phyloP scores from a whole-genome alignment of 495 filamentous ascomycete genomes.

The Xylaria nigripes region DNA sequence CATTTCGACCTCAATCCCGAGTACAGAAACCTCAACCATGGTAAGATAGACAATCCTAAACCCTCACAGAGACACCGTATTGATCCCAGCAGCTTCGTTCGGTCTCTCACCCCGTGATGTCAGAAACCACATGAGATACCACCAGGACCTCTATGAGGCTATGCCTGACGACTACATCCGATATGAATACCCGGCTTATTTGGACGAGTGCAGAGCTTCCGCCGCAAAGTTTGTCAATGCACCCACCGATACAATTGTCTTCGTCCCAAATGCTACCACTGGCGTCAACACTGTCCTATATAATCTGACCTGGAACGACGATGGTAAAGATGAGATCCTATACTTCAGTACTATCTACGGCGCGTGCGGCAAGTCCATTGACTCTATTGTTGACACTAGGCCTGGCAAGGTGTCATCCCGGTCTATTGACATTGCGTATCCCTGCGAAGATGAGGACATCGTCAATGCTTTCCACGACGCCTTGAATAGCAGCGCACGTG shows the following conservation, averaged over 20 bases:
- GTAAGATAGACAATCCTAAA: slow-evolving; percentile 33
- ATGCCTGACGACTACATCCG: slow-evolving; percentile 67
- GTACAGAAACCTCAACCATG: slow-evolving; percentile 76
- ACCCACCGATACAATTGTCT: slow-evolving; percentile 55
- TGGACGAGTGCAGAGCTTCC: slow-evolving; percentile 55
- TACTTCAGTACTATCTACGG: slow-evolving; percentile 71
- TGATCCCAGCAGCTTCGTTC: slow-evolving; percentile 53
- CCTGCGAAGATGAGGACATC: slow-evolving; percentile 50
- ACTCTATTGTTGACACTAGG: slow-evolving; percentile 56
- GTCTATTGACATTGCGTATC: slow-evolving; percentile 40
- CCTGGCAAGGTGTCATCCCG: slow-evolving; percentile 24
- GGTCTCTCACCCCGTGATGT: slow-evolving; percentile 62
- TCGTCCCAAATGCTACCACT: slow-evolving; percentile 72
- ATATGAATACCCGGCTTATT: slow-evolving; percentile 46
- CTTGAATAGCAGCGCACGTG: slow-evolving; percentile 30
- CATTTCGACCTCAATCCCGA: slow-evolving; percentile 62
- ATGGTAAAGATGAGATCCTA: slow-evolving; percentile 53
- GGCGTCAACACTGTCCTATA: slow-evolving; percentile 66
- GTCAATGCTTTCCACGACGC: slow-evolving; percentile 39
- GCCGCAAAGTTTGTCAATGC: slow-evolving; percentile 57
- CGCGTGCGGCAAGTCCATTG: slow-evolving; percentile 60
- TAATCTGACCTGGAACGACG: slow-evolving; percentile 46
- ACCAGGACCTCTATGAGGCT: slow-evolving; percentile 53
- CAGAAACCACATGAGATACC: slow-evolving; percentile 45
- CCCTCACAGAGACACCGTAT: not conserved